These are phyloP conservation scores for Camillea tinctor DNA, from an alignment of 2,329 filamentous ascomycete genomes.

Conservation along the genomic window DNA sequence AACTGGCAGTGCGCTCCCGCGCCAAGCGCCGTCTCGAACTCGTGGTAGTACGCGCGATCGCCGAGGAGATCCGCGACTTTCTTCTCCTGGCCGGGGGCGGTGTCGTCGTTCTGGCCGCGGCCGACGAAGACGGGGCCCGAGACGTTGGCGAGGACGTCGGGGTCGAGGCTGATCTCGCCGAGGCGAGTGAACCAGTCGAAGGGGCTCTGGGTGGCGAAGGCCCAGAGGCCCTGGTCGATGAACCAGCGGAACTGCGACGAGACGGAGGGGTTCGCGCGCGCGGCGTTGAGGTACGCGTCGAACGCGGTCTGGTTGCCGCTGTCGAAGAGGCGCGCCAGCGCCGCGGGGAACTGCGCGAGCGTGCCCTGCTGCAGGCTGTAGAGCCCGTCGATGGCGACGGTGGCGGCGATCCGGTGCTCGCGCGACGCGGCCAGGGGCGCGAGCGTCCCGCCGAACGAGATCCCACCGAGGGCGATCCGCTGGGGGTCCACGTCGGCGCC, in stretches of 20 bases:
- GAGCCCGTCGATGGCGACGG: conserved; percentile 31
- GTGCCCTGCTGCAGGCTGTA: conserved; percentile 7
- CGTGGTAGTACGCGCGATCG: conserved; percentile 14
- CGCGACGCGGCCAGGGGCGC: conserved; percentile 30
- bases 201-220: conserved; percentile 14
- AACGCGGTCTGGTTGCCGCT: conserved; percentile 13
- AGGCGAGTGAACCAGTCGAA: conserved; percentile 19
- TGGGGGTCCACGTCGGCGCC: conserved; percentile 20
- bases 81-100: conserved; percentile 19
- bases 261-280: background rate
- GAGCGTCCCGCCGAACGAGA: conserved; percentile 33
- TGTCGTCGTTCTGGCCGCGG: conserved; percentile 18
- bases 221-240: conserved; percentile 14
- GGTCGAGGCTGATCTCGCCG: conserved; percentile 13
- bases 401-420: conserved; percentile 34
- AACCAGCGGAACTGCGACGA: conserved; percentile 13
- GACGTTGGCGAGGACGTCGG: conserved; percentile 15
- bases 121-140: conserved; percentile 22
- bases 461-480: conserved; percentile 28
- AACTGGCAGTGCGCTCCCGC: conserved; percentile 27
- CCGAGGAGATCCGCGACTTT: conserved; percentile 15
- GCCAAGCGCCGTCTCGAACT: conserved; percentile 21
- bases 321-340: background rate
- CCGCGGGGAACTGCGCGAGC: conserved; percentile 1
- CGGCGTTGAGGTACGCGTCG: conserved; percentile 9